Evolutionary conservation across 805 yeast genomes (phyloP), one percentile per base, ranked within the genome.

Genomic region (Phaffomyces opuntiae): DNA sequence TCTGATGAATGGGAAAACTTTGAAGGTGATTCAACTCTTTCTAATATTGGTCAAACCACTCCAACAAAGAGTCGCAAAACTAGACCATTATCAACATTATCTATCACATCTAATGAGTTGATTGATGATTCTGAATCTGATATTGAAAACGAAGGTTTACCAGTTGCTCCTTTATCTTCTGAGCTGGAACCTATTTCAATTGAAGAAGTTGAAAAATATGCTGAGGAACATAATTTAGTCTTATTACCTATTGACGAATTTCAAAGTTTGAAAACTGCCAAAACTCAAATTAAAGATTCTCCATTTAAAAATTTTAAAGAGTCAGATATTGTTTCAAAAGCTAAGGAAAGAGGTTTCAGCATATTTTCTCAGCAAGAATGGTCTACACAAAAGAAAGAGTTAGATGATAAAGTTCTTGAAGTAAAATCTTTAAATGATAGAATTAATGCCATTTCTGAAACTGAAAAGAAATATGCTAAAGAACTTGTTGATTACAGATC

Each of bases 121-220:
- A 50, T 49, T 35, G 48, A 51, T 27, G 56, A 57, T 41, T 50
- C 55, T 12, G 59, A 59, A 40, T 49, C 60, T 21, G 64, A 59
- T 6, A 49, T 49, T 14, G 62, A 54, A 7, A 17, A 42, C 26
- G 57, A 54, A n/a, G 40, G 39, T 36, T 46, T 36, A 37, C 46
- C 37, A 19, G 52, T 14, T 38, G 58, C 55, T 4, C 60, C 59
- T 4, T 38, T 59, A 16, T 56, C 62, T 0, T 44, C 51, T 40
- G 62, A 59, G 36, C 32, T 59, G 13, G 44, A 49, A 14, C 38
- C 40, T 2, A 43, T 60, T 13, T 44, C 61, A 1, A 47, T 53
- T 19, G 49, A 44, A 5, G 62, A 61, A n/a, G 55, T 66, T 16
- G 56, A 63, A 42, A 41, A 53, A 9, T 66, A 61, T 44, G 69